Evolutionary conservation across 225 moss, liverwort and hornwort genomes (phyloP), one percentile per base, ranked within the genome.

Genomic region (Straminergon stramineum): DNA sequence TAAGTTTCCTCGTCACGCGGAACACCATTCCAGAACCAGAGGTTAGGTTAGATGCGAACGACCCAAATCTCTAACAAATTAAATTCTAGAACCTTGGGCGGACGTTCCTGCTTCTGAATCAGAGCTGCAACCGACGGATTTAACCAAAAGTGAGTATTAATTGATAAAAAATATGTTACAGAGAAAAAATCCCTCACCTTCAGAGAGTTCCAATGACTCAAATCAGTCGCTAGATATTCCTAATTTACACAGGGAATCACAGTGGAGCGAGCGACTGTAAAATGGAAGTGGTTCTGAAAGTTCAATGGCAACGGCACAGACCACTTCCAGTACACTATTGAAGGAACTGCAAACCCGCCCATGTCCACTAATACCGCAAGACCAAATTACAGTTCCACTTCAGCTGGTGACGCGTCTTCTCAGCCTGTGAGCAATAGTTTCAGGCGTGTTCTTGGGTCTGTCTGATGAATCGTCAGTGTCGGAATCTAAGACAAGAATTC

Each of bases 401-500:
- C 68, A 89, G 68, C 82, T 61, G 17, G 89, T 86, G 31, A 83
- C 84, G 57, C 91, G 89, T 79, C 91, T 87, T 58, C 93, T 90
- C 82, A 93, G 83, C 87, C 94, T 91, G 62, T 89, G 90, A 5
- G 93, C 92, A 90, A 93, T 93, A 17, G 92, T 39, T 77, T 58
- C 77, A 30, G 30, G 27, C 16, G 12, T 37, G 19, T 8, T 11
- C 18, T 17, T 37, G 60, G 26, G 84, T 37, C 31, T 30, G 56
- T 63, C 77, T 27, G 58, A 13, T 10, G 87, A 77, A n/a, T 87
- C 83, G 30, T 92, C 91, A 64, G 90, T 68, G 75, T 92, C 92
- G 32, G 92, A 94, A 69, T 94, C 93, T 23, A 92, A 62, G 61
- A 92, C 57, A 39, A 89, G 66, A 73, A 92, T 10, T 37, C 71